Percentiles rank a stretch among this genome's conserved stretches.
These are phyloP conservation scores for Plasmopara halstedii DNA, from an alignment of 352 stramenopile genomes.

Conservation along the genomic window DNA sequence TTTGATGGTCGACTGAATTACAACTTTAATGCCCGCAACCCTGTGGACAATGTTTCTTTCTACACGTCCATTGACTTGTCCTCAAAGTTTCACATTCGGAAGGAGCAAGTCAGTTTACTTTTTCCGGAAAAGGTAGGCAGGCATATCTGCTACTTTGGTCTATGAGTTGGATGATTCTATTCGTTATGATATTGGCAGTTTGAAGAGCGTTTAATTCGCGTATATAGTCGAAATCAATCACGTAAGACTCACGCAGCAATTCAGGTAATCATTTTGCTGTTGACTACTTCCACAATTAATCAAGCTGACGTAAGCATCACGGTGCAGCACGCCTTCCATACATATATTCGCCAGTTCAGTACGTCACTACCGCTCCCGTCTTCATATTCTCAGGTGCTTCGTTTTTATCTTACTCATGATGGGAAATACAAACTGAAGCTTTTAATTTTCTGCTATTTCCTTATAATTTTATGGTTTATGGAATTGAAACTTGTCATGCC, in stretches of 20 bases:
- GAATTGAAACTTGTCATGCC: too few species aligned
- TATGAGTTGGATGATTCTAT: neutral
- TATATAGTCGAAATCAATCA: constrained; percentile 63
- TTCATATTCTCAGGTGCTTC: constrained; percentile 54
- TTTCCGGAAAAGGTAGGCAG: constrained; percentile 68
- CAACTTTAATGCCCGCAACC: constrained; percentile 76
- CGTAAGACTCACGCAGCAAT: constrained; percentile 48
- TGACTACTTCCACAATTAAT: neutral
- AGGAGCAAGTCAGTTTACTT: constrained; percentile 72
- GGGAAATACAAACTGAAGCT: too few species aligned
- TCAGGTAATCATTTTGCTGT: constrained; percentile 23
- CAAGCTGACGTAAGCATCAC: neutral
- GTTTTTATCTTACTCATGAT: too few species aligned
- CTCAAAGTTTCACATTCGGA: constrained; percentile 67
- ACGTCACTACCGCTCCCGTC: constrained; percentile 57
- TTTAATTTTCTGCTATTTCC: too few species aligned
- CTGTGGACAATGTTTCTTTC: constrained; percentile 78
- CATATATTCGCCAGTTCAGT: constrained; percentile 54
- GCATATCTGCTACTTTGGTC: neutral
- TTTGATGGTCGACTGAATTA: constrained; percentile 77
- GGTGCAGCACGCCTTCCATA: constrained; percentile 46
- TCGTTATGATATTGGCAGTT: constrained; percentile 33
- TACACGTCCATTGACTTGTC: constrained; percentile 64
- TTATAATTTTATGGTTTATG: too few species aligned
- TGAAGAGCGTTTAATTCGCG: constrained; percentile 72